Conservation (phyloP, 177 flowering plant species). For the Vitis hybrid region DNA sequence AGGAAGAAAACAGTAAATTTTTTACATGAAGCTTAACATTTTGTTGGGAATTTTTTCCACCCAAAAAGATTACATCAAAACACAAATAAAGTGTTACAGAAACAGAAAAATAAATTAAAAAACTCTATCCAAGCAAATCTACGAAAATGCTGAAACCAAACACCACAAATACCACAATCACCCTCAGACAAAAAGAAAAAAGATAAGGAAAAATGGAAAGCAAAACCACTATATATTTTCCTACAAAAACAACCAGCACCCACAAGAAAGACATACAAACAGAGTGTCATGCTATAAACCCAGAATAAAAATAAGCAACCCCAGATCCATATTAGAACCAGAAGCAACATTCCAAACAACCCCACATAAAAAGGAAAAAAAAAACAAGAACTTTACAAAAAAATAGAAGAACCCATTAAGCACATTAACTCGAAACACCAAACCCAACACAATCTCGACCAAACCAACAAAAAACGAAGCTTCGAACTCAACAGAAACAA, state of each 20-base stretch:
- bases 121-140: no score
- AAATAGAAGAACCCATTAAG: constrained; percentile 17
- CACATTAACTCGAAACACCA: constrained; percentile 11
- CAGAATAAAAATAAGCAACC: constrained; percentile 5
- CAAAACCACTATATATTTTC: neutral
- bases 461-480: neutral
- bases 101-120: no score
- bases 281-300: neutral
- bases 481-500: constrained; percentile 2
- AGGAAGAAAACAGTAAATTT: no score
- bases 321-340: constrained; percentile 26
- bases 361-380: neutral
- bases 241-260: neutral
- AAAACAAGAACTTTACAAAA: constrained; percentile 5
- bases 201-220: neutral
- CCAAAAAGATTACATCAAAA: no score
- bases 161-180: neutral
- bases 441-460: constrained; percentile 9
- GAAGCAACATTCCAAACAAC: constrained; percentile 9
- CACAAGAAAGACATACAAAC: neutral
- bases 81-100: no score
- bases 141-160: no score
- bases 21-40: no score
- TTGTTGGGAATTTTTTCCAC: no score
- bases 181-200: neutral